Conservation (phyloP, 805 yeast species). For the Sugiyamaella lignohabitans region DNA sequence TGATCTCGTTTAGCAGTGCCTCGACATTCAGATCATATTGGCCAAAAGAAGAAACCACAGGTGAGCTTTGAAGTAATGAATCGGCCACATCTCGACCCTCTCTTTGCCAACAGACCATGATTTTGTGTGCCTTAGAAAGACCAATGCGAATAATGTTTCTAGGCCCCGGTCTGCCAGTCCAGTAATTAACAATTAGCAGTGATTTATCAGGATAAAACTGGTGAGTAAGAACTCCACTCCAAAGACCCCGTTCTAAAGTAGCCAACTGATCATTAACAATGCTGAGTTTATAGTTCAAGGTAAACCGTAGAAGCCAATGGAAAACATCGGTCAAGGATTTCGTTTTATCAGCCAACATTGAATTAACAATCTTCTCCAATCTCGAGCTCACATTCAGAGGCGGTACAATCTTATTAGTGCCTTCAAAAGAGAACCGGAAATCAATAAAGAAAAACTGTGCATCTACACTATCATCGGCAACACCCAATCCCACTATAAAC, state of each 20-base stretch:
- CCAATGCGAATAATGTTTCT: conserved; percentile 58
- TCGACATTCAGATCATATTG: conserved; percentile 32
- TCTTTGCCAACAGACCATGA: conserved; percentile 57
- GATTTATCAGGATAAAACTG: conserved; percentile 49
- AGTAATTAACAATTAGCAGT: conserved; percentile 53
- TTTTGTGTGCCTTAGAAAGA: conserved; percentile 37
- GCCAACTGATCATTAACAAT: conserved; percentile 52
- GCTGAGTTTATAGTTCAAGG: conserved; percentile 60
- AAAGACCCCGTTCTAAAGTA: conserved; percentile 44
- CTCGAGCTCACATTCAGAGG: conserved; percentile 32
- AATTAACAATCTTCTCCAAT: conserved; percentile 53
- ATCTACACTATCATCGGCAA: conserved; percentile 52
- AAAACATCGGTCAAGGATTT: conserved; percentile 48
- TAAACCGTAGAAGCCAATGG: conserved; percentile 50
- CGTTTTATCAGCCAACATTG: conserved; percentile 32
- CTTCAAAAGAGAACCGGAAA: conserved; percentile 57
- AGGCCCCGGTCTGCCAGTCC: conserved; percentile 49
- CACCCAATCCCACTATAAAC: conserved; percentile 72
- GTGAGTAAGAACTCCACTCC: conserved; percentile 58
- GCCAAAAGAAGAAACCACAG: conserved; percentile 22
- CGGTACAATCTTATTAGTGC: conserved; percentile 29
- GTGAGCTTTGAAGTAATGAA: neutral
- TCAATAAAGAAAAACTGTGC: conserved; percentile 76
- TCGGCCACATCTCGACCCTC: conserved; percentile 42
- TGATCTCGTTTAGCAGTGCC: conserved; percentile 34